Evolutionary conservation across 805 yeast genomes (phyloP), one percentile per base, ranked within the genome.

Genomic region (Scheffersomyces amazonensis): DNA sequence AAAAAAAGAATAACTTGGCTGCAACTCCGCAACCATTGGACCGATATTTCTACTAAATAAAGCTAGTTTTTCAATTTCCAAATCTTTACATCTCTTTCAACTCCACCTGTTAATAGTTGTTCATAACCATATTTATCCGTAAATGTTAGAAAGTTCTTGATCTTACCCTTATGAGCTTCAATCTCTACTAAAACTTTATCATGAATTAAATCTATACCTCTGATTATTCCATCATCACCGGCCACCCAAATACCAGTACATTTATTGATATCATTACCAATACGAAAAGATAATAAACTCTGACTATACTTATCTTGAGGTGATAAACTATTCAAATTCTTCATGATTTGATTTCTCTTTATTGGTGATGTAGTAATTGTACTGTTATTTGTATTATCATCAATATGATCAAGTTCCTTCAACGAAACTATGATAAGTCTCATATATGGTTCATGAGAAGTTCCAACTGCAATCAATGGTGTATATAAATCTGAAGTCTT

Each of bases 391-490:
- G 16, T 27, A 13, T 27, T 17, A 27, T 15, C 9, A 13, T 5
- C 15, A 10, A 22, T 27, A 11, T 5, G 12, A 8, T 30, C 42
- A 24, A 37, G 28, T 31, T 29, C n/a, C 1, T 80, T 76, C n/a
- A 80, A 43, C 21, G 64, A 54, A 0, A 80, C 69, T 0, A 85
- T 56, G 1, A 87, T 71, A 10, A 85, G 46, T 46, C 95, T 59
- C 86, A 85, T 78, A 50, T 70, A 83, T 3, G 96, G 96, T 11
- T 76, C 73, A 50, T 87, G 91, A 1, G 89, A 80, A 0, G 96
- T 87, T 0, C 81, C 87, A 6, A 85, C 73, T 0, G 82, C 79
- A 12, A 83, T 52, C 17, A 69, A 45, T 0, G 66, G 64, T 2
- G 48, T 45, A 7, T 7, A 20, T n/a, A n/a, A n/a, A n/a, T n/a